These are phyloP conservation scores for Magnaporthales sp. DNA, from an alignment of 2,329 filamentous ascomycete species.

Conservation along the genomic window DNA sequence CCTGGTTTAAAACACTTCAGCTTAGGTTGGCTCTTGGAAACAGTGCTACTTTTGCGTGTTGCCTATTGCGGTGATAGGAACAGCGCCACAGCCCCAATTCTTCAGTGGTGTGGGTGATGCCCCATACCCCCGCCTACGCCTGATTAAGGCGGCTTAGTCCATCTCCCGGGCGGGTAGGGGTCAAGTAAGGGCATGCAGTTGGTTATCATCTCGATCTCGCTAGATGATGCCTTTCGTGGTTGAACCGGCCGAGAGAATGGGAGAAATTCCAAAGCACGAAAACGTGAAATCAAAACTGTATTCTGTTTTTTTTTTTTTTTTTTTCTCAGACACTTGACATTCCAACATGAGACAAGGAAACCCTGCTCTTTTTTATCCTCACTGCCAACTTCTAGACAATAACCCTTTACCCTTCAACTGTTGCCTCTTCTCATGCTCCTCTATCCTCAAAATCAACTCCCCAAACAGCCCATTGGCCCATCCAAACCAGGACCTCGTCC, in stretches of 20 bases:
- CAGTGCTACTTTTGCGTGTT: neutral
- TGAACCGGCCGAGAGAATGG: too few relatives aligned
- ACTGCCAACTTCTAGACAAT: conserved; percentile 22
- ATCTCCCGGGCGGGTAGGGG: too few relatives aligned
- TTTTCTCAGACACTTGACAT: neutral
- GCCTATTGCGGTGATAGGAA: too few relatives aligned
- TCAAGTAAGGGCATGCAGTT: neutral
- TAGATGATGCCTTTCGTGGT: neutral
- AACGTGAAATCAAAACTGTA: too few relatives aligned
- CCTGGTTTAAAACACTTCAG: too few relatives aligned
- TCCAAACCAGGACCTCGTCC: conserved; percentile 36
- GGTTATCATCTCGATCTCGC: neutral
- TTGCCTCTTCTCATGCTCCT: conserved; percentile 18
- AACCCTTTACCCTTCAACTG: conserved; percentile 14
- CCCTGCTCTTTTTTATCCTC: too few relatives aligned
- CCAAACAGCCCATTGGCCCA: conserved; percentile 35
- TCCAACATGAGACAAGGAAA: neutral
- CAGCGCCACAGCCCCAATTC: neutral
- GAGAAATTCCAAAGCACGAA: too few relatives aligned
- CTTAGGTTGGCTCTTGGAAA: too few relatives aligned
- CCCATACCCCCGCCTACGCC: too few relatives aligned
- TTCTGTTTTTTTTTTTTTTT: neutral
- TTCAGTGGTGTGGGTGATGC: neutral
- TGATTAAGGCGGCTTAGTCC: too few relatives aligned
- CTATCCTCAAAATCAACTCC: conserved; percentile 27